phyloP scores from a whole-genome alignment of 495 filamentous ascomycete species.

The Hyphodiscus hymeniophilus region DNA sequence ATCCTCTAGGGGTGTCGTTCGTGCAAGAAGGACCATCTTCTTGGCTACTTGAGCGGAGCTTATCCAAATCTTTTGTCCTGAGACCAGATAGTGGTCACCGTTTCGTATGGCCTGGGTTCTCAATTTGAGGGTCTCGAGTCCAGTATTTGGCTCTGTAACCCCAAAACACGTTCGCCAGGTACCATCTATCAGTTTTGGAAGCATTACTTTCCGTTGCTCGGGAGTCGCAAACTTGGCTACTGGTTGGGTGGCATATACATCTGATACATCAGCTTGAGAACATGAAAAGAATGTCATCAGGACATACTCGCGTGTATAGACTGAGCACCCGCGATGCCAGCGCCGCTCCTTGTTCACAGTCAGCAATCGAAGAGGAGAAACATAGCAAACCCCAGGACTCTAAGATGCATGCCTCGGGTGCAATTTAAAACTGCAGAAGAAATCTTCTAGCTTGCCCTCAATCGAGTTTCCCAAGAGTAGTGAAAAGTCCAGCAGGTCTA shows the following conservation, averaged over 20 bases:
- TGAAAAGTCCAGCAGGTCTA: no score
- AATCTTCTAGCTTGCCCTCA: no score
- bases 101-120: slow-evolving; percentile 48
- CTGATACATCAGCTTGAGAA: slow-evolving; percentile 12
- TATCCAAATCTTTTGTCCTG: slow-evolving; percentile 80
- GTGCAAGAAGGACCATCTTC: slow-evolving; percentile 71
- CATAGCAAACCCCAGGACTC: no score
- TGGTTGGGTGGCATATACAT: slow-evolving; percentile 71
- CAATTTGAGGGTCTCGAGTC: slow-evolving; percentile 64
- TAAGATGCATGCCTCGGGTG: no score
- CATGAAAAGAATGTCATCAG: neutral
- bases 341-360: slow-evolving; percentile 55
- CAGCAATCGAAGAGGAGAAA: no score
- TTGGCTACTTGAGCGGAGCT: slow-evolving; percentile 68
- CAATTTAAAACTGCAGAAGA: no score
- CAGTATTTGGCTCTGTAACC: slow-evolving; percentile 62
- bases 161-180: slow-evolving; percentile 66
- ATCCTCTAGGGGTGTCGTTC: slow-evolving; percentile 60
- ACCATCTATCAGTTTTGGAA: slow-evolving; percentile 62
- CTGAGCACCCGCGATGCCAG: slow-evolving; percentile 72
- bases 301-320: slow-evolving; percentile 54
- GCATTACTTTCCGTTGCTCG: slow-evolving; percentile 49
- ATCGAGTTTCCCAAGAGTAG: no score
- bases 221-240: slow-evolving; percentile 59
- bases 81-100: slow-evolving; percentile 48